These are phyloP conservation scores for Eucalyptus sp. DNA, from an alignment of 345 rosid species.

Conservation along the genomic window DNA sequence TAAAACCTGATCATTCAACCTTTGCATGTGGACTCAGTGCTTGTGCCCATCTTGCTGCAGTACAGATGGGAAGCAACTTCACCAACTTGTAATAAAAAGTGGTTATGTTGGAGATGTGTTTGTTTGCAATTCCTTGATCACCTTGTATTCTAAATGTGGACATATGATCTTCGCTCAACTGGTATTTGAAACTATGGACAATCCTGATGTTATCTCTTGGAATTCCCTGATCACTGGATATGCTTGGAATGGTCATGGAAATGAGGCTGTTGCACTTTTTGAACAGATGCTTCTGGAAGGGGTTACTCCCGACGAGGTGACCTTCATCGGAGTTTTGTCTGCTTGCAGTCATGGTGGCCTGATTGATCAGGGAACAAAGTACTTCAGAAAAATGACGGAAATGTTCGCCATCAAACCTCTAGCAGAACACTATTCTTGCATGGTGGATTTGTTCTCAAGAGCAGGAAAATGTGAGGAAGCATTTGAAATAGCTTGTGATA, in stretches of 20 bases:
- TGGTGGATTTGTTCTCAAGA: constrained; percentile 10
- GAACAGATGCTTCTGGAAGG: constrained; percentile 10
- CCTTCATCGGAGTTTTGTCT: not conserved
- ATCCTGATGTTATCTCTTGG: constrained; percentile 20
- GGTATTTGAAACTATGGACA: constrained; percentile 2
- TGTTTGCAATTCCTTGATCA: constrained; percentile 6
- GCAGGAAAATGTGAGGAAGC: constrained; percentile 6
- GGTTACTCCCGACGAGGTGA: constrained; percentile 3
- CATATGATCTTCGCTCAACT: constrained; percentile 2
- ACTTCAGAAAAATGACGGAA: not conserved
- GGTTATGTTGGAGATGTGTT: not conserved
- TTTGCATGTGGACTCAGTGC: constrained; percentile 20
- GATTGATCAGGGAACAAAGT: not conserved
- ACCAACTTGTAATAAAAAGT: constrained; percentile 7
- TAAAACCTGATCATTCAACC: constrained; percentile 13
- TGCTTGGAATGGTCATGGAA: constrained; percentile 23
- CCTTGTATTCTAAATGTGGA: constrained; percentile 31
- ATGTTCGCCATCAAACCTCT: not conserved
- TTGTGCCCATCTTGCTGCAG: constrained; percentile 21
- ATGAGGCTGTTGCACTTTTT: constrained; percentile 16
- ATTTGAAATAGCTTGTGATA: not conserved
- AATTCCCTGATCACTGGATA: constrained; percentile 28
- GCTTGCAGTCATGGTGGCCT: constrained; percentile 5
- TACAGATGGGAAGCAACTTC: constrained; percentile 24
- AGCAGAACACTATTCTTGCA: constrained; percentile 7